Percentiles rank a stretch among this genome's conserved stretches.
These are phyloP conservation scores for Potentilla sterilis DNA, from an alignment of 306 rosid genomes.

Conservation along the genomic window DNA sequence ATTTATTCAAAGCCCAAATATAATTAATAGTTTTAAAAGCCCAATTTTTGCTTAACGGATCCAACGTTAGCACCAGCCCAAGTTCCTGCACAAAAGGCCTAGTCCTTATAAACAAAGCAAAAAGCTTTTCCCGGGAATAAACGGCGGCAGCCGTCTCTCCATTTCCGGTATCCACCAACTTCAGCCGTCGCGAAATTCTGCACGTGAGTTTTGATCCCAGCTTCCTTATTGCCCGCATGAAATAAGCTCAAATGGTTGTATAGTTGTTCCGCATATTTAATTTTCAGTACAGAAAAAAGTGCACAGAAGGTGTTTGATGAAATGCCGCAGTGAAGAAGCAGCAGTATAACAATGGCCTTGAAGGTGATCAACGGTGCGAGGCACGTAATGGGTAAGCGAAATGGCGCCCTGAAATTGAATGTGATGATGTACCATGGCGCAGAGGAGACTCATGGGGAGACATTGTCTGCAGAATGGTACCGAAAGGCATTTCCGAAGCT, in stretches of 20 bases:
- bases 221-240: too few relatives aligned
- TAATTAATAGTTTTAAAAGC: not conserved
- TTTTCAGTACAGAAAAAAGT: not conserved
- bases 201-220: not conserved
- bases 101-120: not conserved
- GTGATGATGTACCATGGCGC: constrained; percentile 46
- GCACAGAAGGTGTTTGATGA: constrained; percentile 29
- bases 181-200: not conserved
- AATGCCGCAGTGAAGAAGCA: constrained; percentile 18
- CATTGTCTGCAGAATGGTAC: constrained; percentile 46
- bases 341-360: constrained; percentile 29
- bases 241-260: not conserved
- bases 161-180: not conserved
- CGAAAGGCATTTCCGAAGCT: constrained; percentile 46
- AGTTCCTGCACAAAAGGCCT: not conserved
- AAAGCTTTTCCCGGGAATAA: not conserved
- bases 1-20: too few relatives aligned
- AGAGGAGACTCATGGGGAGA: constrained; percentile 35
- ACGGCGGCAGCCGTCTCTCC: not conserved
- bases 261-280: not conserved
- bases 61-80: not conserved
- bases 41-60: not conserved
- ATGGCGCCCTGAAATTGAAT: constrained; percentile 36
- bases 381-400: constrained; percentile 30
- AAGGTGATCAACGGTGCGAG: constrained; percentile 25